Conservation (phyloP, 768 basidiomycete species). For the Mycena leptocephala region DNA sequence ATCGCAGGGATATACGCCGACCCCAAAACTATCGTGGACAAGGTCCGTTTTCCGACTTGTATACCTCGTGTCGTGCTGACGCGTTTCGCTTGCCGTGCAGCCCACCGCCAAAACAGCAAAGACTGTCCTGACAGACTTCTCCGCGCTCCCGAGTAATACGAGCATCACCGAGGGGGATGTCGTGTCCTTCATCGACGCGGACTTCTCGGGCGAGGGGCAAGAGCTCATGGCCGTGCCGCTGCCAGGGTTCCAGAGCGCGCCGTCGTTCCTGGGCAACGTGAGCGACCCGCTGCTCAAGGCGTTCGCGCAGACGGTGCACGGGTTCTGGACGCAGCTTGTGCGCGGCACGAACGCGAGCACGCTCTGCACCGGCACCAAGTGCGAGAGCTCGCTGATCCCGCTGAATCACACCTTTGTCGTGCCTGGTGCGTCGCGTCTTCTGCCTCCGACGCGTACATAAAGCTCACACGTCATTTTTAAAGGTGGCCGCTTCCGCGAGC, state of each 20-base stretch:
- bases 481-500: slow-evolving; percentile 86
- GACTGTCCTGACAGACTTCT: slow-evolving; percentile 81
- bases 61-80: neutral
- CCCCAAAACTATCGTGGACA: slow-evolving; percentile 92
- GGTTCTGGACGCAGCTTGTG: slow-evolving; percentile 88
- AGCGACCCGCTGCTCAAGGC: slow-evolving; percentile 78
- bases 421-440: slow-evolving; percentile 71
- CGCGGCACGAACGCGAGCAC: slow-evolving; percentile 77
- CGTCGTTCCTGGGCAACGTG: slow-evolving; percentile 81
- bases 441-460: neutral
- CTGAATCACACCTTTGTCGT: slow-evolving; percentile 94
- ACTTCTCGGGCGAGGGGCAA: slow-evolving; percentile 90
- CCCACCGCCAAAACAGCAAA: slow-evolving; percentile 81
- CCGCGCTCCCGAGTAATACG: slow-evolving; percentile 34
- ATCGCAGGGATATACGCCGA: slow-evolving; percentile 83
- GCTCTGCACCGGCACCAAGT: slow-evolving; percentile 72
- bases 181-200: slow-evolving; percentile 77
- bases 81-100: slow-evolving; percentile 49
- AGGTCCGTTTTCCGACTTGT: slow-evolving; percentile 47
- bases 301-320: slow-evolving; percentile 86
- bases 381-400: slow-evolving; percentile 91
- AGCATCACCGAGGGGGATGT: slow-evolving; percentile 74
- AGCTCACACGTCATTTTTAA: neutral
- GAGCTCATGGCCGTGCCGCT: slow-evolving; percentile 81
- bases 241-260: slow-evolving; percentile 72